phyloP scores from a whole-genome alignment of 2,329 filamentous ascomycete genomes.

The Pseudogymnoascus destructans region DNA sequence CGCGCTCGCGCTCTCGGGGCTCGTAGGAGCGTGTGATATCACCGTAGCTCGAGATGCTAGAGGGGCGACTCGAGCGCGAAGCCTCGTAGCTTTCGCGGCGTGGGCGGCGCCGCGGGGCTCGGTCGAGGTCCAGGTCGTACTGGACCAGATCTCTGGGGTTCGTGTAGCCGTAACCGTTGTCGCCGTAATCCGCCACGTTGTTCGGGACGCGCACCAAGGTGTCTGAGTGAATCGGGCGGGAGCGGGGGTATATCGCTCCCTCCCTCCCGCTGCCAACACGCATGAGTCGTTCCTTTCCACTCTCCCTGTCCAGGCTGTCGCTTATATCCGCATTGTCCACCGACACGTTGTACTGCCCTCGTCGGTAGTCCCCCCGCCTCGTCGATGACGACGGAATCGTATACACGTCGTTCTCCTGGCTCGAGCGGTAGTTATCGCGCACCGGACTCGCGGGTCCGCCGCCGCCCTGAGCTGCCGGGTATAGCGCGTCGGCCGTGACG shows the following conservation, averaged over 20 bases:
- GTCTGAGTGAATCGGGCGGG: slow-evolving; percentile 16
- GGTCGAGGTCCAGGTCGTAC: slow-evolving; percentile 44
- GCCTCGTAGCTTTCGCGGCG: slow-evolving; percentile 44
- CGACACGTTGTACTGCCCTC: slow-evolving; percentile 32
- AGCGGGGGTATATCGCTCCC: slow-evolving; percentile 18
- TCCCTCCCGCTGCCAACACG: slow-evolving; percentile 17
- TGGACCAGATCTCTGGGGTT: slow-evolving; percentile 47
- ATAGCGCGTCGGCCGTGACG: slow-evolving; percentile 35
- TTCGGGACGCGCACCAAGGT: slow-evolving; percentile 29
- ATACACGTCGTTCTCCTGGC: slow-evolving; percentile 41
- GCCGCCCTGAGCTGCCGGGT: slow-evolving; percentile 21
- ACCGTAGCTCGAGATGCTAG: slow-evolving; percentile 21
- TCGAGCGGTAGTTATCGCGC: slow-evolving; percentile 39
- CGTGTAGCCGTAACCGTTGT: slow-evolving; percentile 50
- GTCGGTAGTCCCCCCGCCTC: slow-evolving; percentile 29
- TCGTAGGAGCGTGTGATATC: slow-evolving; percentile 28
- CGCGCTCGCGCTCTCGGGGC: slow-evolving; percentile 25
- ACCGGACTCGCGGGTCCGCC: slow-evolving; percentile 34
- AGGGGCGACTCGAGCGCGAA: slow-evolving; percentile 25
- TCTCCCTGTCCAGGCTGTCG: slow-evolving; percentile 15
- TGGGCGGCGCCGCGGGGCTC: slow-evolving; percentile 28
- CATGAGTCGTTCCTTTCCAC: slow-evolving; percentile 14
- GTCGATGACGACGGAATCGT: slow-evolving; percentile 43
- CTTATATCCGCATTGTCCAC: slow-evolving; percentile 37
- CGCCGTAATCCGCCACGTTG: slow-evolving; percentile 37